Conservation (phyloP, 768 basidiomycete species). For the Suillus occidentalis region DNA sequence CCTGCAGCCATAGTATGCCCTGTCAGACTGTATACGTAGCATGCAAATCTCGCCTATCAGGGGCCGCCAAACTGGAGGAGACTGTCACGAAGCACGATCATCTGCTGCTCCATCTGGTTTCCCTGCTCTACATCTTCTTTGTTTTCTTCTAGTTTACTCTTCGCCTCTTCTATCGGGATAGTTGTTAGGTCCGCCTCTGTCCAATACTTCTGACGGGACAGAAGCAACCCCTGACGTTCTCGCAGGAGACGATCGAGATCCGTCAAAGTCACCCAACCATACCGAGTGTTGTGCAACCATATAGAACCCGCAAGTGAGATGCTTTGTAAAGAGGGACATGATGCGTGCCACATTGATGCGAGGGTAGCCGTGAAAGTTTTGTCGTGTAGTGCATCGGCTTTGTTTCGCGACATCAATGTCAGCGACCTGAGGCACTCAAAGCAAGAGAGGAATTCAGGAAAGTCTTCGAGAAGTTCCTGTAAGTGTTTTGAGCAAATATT, state of each 20-base stretch:
- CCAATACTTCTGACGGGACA: constrained; percentile 2
- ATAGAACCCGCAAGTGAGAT: constrained; percentile 20
- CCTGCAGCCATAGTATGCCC: not conserved
- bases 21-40: not conserved
- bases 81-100: not conserved
- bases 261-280: constrained; percentile 22
- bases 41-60: not conserved
- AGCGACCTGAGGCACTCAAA: constrained; percentile 22
- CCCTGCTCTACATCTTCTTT: not conserved
- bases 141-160: not conserved
- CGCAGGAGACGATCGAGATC: constrained; percentile 7
- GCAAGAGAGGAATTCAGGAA: constrained; percentile 21
- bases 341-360: constrained; percentile 19
- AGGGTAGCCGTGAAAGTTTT: constrained; percentile 12
- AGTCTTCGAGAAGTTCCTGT: constrained; percentile 24
- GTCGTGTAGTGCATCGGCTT: constrained; percentile 19
- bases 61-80: not conserved
- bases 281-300: constrained; percentile 17
- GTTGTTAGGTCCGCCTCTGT: constrained; percentile 4
- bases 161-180: not conserved
- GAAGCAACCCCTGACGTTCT: constrained; percentile 11
- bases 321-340: constrained; percentile 24
- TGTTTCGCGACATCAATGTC: constrained; percentile 25
- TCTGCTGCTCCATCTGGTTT: constrained; percentile 1
- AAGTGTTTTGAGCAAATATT: not conserved